A percentile compares a stretch with the other conserved stretches of the same genome.
Conservation (phyloP, 108 stramenopile species). For the Skeletonema marinoi region DNA sequence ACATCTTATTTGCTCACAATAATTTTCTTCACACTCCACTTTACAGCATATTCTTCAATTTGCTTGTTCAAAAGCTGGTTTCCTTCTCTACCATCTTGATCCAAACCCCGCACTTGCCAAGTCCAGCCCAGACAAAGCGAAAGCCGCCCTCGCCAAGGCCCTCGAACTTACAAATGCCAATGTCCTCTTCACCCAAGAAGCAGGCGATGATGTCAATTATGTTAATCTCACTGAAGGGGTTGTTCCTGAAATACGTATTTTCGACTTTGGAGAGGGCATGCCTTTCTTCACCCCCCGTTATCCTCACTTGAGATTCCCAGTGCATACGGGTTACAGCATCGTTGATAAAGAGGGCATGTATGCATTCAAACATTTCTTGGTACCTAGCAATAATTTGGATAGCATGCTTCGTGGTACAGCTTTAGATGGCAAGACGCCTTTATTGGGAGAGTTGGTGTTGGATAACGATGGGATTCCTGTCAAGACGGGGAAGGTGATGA, state of each 20-base stretch:
- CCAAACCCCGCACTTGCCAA: slow-evolving; percentile 66
- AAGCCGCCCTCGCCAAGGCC: slow-evolving; percentile 67
- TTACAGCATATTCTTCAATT: slow-evolving; percentile 89
- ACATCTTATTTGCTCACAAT: neutral
- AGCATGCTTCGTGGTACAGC: slow-evolving; percentile 43
- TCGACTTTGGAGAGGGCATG: slow-evolving; percentile 77
- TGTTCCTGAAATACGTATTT: slow-evolving; percentile 81
- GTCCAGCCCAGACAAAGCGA: slow-evolving; percentile 62
- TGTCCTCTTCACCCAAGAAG: slow-evolving; percentile 82
- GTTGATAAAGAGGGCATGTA: slow-evolving; percentile 81
- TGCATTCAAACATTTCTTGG: slow-evolving; percentile 70
- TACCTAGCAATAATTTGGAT: slow-evolving; percentile 63
- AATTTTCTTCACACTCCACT: neutral
- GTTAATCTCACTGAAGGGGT: slow-evolving; percentile 68
- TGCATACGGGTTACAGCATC: slow-evolving; percentile 89
- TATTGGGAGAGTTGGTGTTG: slow-evolving; percentile 68
- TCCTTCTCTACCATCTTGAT: slow-evolving; percentile 80
- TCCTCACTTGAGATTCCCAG: slow-evolving; percentile 79
- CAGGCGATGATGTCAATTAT: slow-evolving; percentile 84
- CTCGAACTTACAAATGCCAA: slow-evolving; percentile 84
- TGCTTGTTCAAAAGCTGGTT: slow-evolving; percentile 88
- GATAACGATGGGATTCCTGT: slow-evolving; percentile 73
- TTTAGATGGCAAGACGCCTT: slow-evolving; percentile 68
- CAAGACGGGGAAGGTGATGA: slow-evolving; percentile 63
- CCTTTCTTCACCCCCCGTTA: slow-evolving; percentile 88